A percentile compares a stretch with the other conserved stretches of the same genome.
phyloP scores from a whole-genome alignment of 2,329 filamentous ascomycete genomes.

The Aspergillus unguis region DNA sequence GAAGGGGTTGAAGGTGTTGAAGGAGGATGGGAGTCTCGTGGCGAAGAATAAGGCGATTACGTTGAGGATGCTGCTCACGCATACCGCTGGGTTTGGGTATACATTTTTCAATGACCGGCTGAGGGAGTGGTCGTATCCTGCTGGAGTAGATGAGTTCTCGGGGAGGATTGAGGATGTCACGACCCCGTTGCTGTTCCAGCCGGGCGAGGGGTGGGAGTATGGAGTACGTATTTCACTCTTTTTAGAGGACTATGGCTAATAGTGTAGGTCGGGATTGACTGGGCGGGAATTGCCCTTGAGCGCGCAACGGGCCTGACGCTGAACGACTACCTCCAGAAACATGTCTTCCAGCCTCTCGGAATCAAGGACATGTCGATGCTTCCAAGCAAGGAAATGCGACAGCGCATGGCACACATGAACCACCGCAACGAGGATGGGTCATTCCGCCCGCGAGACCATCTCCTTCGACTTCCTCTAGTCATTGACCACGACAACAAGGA shows the following conservation, averaged over 20 bases:
- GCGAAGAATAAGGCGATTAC: slow-evolving; percentile 53
- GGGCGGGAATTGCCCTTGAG: slow-evolving; percentile 52
- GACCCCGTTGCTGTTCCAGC: slow-evolving; percentile 59
- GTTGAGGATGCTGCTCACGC: slow-evolving; percentile 56
- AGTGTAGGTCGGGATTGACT: slow-evolving; percentile 50
- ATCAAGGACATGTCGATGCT: slow-evolving; percentile 42
- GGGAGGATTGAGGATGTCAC: slow-evolving; percentile 52
- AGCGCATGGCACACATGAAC: slow-evolving; percentile 2
- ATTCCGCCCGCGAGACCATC: neutral
- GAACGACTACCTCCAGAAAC: slow-evolving; percentile 49
- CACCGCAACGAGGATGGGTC: neutral
- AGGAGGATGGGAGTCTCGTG: slow-evolving; percentile 32
- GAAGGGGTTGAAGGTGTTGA: slow-evolving; percentile 41
- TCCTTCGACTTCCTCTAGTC: slow-evolving; percentile 25
- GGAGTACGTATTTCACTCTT: slow-evolving; percentile 36
- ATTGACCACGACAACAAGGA: slow-evolving; percentile 38
- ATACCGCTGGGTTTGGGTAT: slow-evolving; percentile 58
- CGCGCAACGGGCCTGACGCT: slow-evolving; percentile 44
- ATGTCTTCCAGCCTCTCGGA: slow-evolving; percentile 50
- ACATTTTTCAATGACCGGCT: slow-evolving; percentile 53
- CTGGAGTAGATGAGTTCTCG: slow-evolving; percentile 57
- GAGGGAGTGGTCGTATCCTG: slow-evolving; percentile 47
- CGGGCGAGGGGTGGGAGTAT: slow-evolving; percentile 61
- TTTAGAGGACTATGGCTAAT: slow-evolving; percentile 23
- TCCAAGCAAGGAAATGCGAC: neutral